Conservation (phyloP, 2,329 filamentous ascomycete genomes). For the Talaromyces pinophilus region DNA sequence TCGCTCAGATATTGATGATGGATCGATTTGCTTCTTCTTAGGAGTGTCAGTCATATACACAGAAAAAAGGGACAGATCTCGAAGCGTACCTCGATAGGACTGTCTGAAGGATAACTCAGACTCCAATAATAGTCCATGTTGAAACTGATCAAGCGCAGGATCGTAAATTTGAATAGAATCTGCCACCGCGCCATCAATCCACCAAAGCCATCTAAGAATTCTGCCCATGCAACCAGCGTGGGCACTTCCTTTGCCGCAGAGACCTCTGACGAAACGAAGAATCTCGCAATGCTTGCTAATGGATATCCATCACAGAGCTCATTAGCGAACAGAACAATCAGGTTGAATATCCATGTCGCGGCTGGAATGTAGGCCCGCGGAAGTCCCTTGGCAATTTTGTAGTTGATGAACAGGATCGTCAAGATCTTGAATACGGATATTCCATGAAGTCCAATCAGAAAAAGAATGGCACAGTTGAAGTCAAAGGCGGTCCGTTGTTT, state of each 20-base stretch:
- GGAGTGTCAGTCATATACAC: constrained; percentile 31
- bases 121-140: constrained; percentile 98
- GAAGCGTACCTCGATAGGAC: constrained; percentile 76
- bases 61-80: not conserved
- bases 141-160: constrained; percentile 90
- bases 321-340: constrained; percentile 83
- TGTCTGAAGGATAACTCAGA: constrained; percentile 63
- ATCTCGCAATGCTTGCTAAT: constrained; percentile 62
- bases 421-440: constrained; percentile 82
- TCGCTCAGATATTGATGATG: constrained; percentile 79
- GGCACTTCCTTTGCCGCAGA: constrained; percentile 46
- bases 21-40: constrained; percentile 99
- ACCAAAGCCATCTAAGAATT: constrained; percentile 73
- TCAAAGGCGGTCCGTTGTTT: constrained; percentile 79
- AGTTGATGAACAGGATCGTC: constrained; percentile 78
- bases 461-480: constrained; percentile 75
- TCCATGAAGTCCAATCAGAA: constrained; percentile 78
- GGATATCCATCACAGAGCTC: constrained; percentile 79
- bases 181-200: constrained; percentile 92
- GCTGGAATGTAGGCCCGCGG: constrained; percentile 70
- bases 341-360: constrained; percentile 87
- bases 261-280: constrained; percentile 46
- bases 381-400: constrained; percentile 70
- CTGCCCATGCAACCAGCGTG: constrained; percentile 61
- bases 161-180: constrained; percentile 95